These are phyloP conservation scores for Ophiocordyceps australis DNA, from an alignment of 2,329 filamentous ascomycete species.

Conservation along the genomic window DNA sequence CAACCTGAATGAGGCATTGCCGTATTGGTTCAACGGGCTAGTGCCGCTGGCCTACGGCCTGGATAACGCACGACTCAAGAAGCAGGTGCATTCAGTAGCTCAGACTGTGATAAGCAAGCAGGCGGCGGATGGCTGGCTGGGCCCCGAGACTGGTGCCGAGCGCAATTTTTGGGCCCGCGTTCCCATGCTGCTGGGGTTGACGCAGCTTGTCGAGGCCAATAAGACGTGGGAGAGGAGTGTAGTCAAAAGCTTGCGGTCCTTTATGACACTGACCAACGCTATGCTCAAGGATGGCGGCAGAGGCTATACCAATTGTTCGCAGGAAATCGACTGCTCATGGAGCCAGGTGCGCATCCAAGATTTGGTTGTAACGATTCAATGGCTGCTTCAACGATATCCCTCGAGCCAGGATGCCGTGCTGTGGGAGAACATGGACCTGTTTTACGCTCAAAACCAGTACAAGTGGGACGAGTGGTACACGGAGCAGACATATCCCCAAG, in stretches of 20 bases:
- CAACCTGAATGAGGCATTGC: constrained; percentile 33
- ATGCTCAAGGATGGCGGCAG: constrained; percentile 36
- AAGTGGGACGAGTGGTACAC: constrained; percentile 13
- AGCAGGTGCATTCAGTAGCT: constrained; percentile 17
- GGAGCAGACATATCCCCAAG: constrained; percentile 5
- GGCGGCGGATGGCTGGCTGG: constrained; percentile 34
- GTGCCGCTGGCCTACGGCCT: constrained; percentile 35
- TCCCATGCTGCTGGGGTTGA: constrained; percentile 13
- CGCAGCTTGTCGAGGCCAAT: constrained; percentile 14
- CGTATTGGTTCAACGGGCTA: constrained; percentile 42
- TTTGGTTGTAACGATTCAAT: constrained; percentile 19
- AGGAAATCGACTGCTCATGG: constrained; percentile 17
- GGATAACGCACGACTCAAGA: constrained; percentile 21
- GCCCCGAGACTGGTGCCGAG: constrained; percentile 9
- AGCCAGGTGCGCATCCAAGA: constrained; percentile 16
- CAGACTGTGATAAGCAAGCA: constrained; percentile 23
- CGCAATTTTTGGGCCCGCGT: constrained; percentile 14
- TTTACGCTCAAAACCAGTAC: constrained; percentile 11
- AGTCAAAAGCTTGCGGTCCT: constrained; percentile 5
- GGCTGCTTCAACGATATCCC: constrained; percentile 17
- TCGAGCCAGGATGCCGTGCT: constrained; percentile 10
- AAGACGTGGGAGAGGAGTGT: constrained; percentile 6
- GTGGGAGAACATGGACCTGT: constrained; percentile 21
- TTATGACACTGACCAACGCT: constrained; percentile 24
- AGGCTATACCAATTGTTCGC: constrained; percentile 25